Conservation (phyloP, 140 eudicot genomes). For the Cichorium intybus region DNA sequence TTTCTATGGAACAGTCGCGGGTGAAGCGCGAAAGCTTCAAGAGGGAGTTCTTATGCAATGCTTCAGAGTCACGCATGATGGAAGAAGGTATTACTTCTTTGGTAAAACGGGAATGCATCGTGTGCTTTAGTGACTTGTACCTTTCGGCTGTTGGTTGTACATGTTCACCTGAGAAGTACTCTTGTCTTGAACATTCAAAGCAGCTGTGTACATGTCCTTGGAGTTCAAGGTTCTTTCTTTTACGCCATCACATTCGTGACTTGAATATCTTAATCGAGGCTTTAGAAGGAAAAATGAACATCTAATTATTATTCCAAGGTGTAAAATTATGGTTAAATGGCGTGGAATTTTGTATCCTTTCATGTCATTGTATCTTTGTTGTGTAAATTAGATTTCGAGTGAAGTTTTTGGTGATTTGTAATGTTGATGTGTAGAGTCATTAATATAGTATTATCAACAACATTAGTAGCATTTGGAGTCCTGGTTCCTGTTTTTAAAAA, state of each 20-base stretch:
- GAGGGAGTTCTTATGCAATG: constrained; percentile 53
- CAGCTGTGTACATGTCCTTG: constrained; percentile 66
- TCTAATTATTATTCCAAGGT: neutral
- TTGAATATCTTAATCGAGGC: constrained; percentile 52
- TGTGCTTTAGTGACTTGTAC: constrained; percentile 64
- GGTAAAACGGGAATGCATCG: constrained; percentile 55
- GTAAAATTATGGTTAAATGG: neutral
- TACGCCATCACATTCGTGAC: constrained; percentile 48
- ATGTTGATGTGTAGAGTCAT: neutral
- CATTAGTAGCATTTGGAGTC: no score
- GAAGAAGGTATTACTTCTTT: constrained; percentile 44
- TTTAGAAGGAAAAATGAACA: constrained; percentile 40
- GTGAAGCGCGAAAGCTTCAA: constrained; percentile 37
- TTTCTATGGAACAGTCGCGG: constrained; percentile 37
- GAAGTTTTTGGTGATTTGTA: constrained; percentile 1
- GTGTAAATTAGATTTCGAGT: neutral
- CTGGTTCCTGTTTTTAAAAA: no score
- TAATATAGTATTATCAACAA: no score
- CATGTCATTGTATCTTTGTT: constrained; percentile 3
- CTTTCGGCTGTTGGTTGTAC: constrained; percentile 69
- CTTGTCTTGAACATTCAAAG: constrained; percentile 81
- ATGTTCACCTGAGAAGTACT: constrained; percentile 60
- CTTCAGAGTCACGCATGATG: constrained; percentile 42
- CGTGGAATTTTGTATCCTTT: neutral
- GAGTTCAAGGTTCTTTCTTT: constrained; percentile 46